A percentile compares a stretch with the other conserved stretches of the same genome.
Evolutionary conservation across 164 flowering plant genomes (phyloP).

Genomic region (Cinnamomum chago): DNA sequence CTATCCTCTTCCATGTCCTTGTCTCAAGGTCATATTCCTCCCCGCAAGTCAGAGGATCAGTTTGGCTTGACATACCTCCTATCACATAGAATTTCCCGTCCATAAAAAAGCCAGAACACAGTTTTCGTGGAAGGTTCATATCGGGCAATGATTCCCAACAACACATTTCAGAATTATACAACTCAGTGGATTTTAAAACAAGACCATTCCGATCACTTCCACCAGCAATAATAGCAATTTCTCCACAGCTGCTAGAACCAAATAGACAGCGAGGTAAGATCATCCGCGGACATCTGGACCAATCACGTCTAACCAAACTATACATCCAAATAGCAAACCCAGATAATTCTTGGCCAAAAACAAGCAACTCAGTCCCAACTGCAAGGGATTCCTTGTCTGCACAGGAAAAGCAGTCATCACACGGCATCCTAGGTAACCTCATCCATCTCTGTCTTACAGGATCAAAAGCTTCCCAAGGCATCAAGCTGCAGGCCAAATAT

Average conservation of each 20-base stretch:
- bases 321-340: slow-evolving; percentile 31
- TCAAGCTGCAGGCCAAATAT: slow-evolving; percentile 24
- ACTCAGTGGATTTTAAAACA: slow-evolving; percentile 30
- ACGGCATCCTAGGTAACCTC: slow-evolving; percentile 28
- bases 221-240: slow-evolving; percentile 38
- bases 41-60: slow-evolving; percentile 29
- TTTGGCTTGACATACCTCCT: slow-evolving; percentile 25
- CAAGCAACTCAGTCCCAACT: slow-evolving; percentile 41
- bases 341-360: slow-evolving; percentile 31
- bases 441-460: slow-evolving; percentile 26
- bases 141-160: slow-evolving; percentile 31
- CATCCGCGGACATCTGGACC: slow-evolving; percentile 32
- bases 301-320: slow-evolving; percentile 25
- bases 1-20: slow-evolving; percentile 32
- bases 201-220: slow-evolving; percentile 32
- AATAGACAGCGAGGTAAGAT: slow-evolving; percentile 35
- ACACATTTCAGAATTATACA: slow-evolving; percentile 31
- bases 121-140: slow-evolving; percentile 33
- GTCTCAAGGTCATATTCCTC: slow-evolving; percentile 34
- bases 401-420: slow-evolving; percentile 26
- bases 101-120: slow-evolving; percentile 44
- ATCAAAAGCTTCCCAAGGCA: slow-evolving; percentile 36
- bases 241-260: slow-evolving; percentile 38
- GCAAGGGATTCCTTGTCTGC: slow-evolving; percentile 41
- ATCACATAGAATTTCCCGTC: slow-evolving; percentile 39